These are phyloP conservation scores for Arachis stenosperma DNA, from an alignment of 306 rosid genomes.

Conservation along the genomic window DNA sequence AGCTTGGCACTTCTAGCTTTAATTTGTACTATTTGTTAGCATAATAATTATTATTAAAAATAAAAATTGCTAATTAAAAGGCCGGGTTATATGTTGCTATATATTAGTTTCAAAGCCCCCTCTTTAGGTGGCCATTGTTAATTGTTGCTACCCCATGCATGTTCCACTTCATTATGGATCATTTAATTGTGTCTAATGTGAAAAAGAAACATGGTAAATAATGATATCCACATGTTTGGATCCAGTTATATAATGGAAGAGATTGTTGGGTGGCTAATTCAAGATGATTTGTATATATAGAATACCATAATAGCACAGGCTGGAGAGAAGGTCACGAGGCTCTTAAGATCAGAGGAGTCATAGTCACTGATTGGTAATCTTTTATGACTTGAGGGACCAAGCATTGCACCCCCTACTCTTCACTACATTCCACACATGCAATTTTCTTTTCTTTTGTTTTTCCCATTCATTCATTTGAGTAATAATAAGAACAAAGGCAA, in stretches of 20 bases:
- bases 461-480: background rate
- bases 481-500: slow-evolving; percentile 53
- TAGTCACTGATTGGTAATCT: slow-evolving; percentile 44
- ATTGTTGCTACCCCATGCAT: background rate
- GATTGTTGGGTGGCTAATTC: slow-evolving; percentile 6
- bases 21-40: slow-evolving; percentile 14
- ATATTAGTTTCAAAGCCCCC: slow-evolving; percentile 24
- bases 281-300: background rate
- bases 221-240: too few species aligned
- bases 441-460: slow-evolving; percentile 2
- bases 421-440: slow-evolving; percentile 36
- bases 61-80: too few species aligned
- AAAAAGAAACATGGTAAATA: background rate
- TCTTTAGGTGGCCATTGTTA: background rate
- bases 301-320: slow-evolving; percentile 34
- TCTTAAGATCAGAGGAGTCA: slow-evolving; percentile 31
- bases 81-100: background rate
- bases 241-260: too few species aligned
- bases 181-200: background rate
- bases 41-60: background rate
- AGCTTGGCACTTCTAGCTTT: slow-evolving; percentile 21
- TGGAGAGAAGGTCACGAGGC: slow-evolving; percentile 48
- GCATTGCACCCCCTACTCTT: slow-evolving; percentile 35
- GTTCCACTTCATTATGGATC: slow-evolving; percentile 14
- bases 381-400: slow-evolving; percentile 54